Evolutionary conservation across 1,284 basidiomycete species (phyloP).

Genomic region (Cystobasidium sp.): DNA sequence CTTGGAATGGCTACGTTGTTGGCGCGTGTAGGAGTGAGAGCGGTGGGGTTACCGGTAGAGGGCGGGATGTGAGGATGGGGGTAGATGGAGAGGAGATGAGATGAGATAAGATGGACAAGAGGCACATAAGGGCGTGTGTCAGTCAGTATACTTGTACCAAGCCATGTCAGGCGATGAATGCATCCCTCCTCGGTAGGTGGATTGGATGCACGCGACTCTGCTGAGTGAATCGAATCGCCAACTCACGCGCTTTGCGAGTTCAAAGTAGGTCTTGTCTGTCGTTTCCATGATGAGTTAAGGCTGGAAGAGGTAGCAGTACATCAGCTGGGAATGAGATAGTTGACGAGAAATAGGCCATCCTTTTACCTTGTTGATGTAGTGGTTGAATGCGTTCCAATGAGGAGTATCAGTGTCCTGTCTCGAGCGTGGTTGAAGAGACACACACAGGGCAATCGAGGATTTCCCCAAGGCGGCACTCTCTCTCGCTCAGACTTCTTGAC

Average conservation of each 20-base stretch:
- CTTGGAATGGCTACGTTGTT: constrained; percentile 74
- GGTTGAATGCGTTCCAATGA: too few species aligned
- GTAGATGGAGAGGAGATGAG: background rate
- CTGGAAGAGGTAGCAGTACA: background rate
- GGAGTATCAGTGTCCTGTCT: too few species aligned
- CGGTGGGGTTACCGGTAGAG: background rate
- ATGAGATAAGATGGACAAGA: too few species aligned
- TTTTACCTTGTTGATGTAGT: too few species aligned
- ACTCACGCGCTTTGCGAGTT: constrained; percentile 40
- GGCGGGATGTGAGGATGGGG: too few species aligned
- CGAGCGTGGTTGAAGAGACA: too few species aligned
- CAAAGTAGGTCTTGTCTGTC: constrained; percentile 40
- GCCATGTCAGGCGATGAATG: background rate
- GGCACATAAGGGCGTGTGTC: background rate
- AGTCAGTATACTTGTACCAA: background rate
- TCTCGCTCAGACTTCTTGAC: too few species aligned
- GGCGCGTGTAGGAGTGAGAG: constrained; percentile 1
- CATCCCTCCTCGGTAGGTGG: too few species aligned
- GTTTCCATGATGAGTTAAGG: constrained; percentile 9
- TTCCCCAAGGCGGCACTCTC: too few species aligned
- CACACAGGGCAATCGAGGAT: too few species aligned
- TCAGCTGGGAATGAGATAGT: background rate
- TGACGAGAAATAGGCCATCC: too few species aligned
- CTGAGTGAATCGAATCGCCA: background rate
- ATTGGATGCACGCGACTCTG: too few species aligned